A percentile compares a stretch with the other conserved stretches of the same genome.
phyloP scores from a whole-genome alignment of 305 asterid genomes.

The Vinca major region DNA sequence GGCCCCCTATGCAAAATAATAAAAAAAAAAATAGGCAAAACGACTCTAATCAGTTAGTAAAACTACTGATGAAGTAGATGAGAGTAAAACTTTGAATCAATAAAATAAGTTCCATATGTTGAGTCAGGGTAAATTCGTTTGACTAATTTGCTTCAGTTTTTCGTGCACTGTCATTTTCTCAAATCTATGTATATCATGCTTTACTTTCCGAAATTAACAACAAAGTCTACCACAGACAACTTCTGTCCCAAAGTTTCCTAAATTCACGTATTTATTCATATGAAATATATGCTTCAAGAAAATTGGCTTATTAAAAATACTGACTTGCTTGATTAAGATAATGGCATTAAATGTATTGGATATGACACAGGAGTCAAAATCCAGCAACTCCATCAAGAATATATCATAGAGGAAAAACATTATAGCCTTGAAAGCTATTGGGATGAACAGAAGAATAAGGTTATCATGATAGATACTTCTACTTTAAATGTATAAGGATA shows the following conservation, averaged over 20 bases:
- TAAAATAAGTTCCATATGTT: background rate
- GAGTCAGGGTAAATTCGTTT: no score
- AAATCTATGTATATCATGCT: no score
- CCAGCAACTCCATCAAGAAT: background rate
- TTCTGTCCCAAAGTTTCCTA: background rate
- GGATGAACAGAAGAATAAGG: background rate
- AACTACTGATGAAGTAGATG: background rate
- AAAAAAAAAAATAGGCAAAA: no score
- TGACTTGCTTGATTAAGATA: background rate
- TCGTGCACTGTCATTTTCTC: no score
- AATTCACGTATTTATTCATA: background rate
- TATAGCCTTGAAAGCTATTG: background rate
- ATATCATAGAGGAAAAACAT: background rate
- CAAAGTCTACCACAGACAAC: background rate
- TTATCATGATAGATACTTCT: background rate
- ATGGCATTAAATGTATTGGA: background rate
- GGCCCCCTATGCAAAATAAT: background rate
- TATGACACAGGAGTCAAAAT: background rate
- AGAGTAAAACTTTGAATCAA: background rate
- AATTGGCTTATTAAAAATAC: background rate
- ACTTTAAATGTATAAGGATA: background rate
- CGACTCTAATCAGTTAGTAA: background rate
- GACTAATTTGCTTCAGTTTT: no score
- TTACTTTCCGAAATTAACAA: background rate
- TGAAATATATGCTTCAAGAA: background rate